Base-by-base conservation (phyloP, 2,329 filamentous ascomycete species). In the Aspergillus brasiliensis region DNA sequence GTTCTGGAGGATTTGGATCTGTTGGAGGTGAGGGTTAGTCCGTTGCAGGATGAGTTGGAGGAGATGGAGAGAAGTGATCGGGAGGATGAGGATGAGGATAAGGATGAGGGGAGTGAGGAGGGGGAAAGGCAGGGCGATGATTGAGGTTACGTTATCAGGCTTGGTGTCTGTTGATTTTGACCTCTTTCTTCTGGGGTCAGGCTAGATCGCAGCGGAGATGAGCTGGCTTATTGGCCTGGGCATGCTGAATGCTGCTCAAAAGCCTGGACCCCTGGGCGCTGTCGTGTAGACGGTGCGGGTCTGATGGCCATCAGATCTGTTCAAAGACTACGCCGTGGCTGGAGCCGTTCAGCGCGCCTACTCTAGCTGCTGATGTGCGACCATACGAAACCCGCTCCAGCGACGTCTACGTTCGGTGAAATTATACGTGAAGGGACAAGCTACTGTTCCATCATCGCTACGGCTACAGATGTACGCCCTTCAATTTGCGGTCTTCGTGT, bases 1-100 rank as follows among this genome's bases (percentile, higher is more conserved):
- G 84, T 91, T 54, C 74, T 99, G 65, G 95, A 99, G 79, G 95
- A 99, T 74, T 73, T 96, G 74, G 95, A 96, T 66, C 77, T 93
- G 69, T 72, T 99, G 70, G 94, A 97, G 72, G 90, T 92, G 52
- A 85, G 94, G 65, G 85, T 91, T 37, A 97, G 93, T 75, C 88
- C 92, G 37, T 76, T 98, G 61, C 91, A 90, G 1, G 91, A 92
- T 66, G 80, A 82, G 65, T 59, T 82, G 55, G 80, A 82, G 61
- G 79, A 78, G 5, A 72, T 81, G 64, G 80, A 81, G 57, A 58
- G 61, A 15, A 71, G 71, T 19, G 69, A 64, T 60, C 68, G 61
- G 54, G 68, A 70, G 19, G 65, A 68, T 28, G 62, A 67, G 10
- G 65, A 68, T 4, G 68, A 65, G 5, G 56, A 67, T 38, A 62